Base-by-base conservation (phyloP, 202 grass and related monocot genomes). In the Schoenoplectus tabernaemontani region DNA sequence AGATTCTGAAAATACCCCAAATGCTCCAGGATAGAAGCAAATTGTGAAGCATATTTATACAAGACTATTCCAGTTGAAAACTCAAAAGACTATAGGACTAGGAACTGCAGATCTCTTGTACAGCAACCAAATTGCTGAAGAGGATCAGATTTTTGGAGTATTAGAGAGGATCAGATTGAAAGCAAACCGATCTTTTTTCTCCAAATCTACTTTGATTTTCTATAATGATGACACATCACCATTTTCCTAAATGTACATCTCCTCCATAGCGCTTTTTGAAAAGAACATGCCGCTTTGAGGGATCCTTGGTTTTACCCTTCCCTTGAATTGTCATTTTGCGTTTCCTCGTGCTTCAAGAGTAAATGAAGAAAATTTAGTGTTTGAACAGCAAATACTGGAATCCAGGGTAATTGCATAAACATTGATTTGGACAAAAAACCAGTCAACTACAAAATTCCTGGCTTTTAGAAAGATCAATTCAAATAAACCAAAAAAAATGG, bases 281-380 rank as follows among this genome's bases (percentile, higher is more conserved):
- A n/a, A n/a, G n/a, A n/a, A n/a, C n/a, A n/a, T n/a, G n/a, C n/a
- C n/a, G n/a, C n/a, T n/a, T 97, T 97, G 9, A 88, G 3, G 91
- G 93, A 78, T 97, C 89, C 87, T 97, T 94, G 1, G 66, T 77
- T 87, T 97, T 97, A 19, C 48, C 17, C 84, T 97, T 97, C 1
- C 22, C 13, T 59, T 50, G 71, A n/a, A n/a, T n/a, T n/a, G n/a
- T n/a, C 47, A 57, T 39, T 48, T 85, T 97, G 20, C 82, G 78
- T 82, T 91, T 97, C 9, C 90, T 87, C 42, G 87, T 93, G 87
- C 93, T 97, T 79, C 51, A n/a, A 56, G 32, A 81, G 36, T 65
- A 53, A 38, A 34, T 12, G 10, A 81, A 53, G n/a, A 44, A n/a
- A 57, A 69, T 33, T 20, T 38, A 15, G 10, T 15, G 26, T 12